phyloP scores from a whole-genome alignment of 495 filamentous ascomycete species.

The Neurospora sp. region DNA sequence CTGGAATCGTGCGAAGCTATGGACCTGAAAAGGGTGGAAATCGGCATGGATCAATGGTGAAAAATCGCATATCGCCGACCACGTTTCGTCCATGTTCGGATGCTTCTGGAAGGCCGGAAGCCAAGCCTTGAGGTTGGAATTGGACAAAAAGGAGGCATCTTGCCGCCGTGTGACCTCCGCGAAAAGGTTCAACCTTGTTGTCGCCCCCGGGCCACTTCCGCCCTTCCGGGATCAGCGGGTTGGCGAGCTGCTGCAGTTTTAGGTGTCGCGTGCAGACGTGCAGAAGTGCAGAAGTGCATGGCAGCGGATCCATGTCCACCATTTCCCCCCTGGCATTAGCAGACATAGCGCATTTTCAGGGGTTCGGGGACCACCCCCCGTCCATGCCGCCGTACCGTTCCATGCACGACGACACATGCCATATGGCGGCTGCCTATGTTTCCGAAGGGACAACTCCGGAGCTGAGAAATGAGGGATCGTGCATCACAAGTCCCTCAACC shows the following conservation, averaged over 20 bases:
- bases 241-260: constrained; percentile 8
- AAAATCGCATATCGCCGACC: neutral
- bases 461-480: neutral
- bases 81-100: constrained; percentile 1
- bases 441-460: neutral
- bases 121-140: constrained; percentile 8
- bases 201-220: neutral
- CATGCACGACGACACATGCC: constrained; percentile 2
- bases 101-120: constrained; percentile 6
- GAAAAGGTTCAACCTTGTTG: neutral
- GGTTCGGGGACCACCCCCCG: neutral
- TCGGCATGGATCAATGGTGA: neutral
- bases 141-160: constrained; percentile 5
- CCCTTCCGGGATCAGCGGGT: constrained; percentile 16
- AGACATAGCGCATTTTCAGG: neutral
- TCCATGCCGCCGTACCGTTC: neutral
- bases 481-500: neutral
- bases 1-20: constrained; percentile 7
- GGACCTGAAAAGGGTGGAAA: neutral
- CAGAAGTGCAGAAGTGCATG: constrained; percentile 2
- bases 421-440: neutral
- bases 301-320: constrained; percentile 1
- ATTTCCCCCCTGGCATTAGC: neutral
- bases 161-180: constrained; percentile 18
- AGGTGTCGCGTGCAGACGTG: constrained; percentile 4